phyloP scores from a whole-genome alignment of 73 alveolate genomes.

The Paramecium primaurelia region DNA sequence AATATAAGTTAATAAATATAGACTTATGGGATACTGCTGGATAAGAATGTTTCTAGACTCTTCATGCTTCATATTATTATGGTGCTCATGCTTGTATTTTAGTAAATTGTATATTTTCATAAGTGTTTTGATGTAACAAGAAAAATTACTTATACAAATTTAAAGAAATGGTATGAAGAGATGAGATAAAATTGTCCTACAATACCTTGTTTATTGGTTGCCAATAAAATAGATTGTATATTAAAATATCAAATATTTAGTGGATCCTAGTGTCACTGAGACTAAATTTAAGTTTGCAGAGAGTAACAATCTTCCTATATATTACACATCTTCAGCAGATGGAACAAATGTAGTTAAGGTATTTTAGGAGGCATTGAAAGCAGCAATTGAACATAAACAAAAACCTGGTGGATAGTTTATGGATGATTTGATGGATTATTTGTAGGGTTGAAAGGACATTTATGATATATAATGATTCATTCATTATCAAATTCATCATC shows the following conservation, averaged over 20 bases:
- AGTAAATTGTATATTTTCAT: slow-evolving; percentile 53
- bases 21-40: slow-evolving; percentile 96
- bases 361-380: slow-evolving; percentile 84
- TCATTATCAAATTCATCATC: slow-evolving; percentile 19
- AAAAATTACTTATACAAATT: slow-evolving; percentile 86
- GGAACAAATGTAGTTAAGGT: slow-evolving; percentile 95
- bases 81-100: slow-evolving; percentile 93
- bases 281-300: slow-evolving; percentile 89
- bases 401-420: slow-evolving; percentile 82
- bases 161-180: slow-evolving; percentile 92
- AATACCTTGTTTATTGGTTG: slow-evolving; percentile 90
- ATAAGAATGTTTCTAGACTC: slow-evolving; percentile 86
- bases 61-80: slow-evolving; percentile 93
- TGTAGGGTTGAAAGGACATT: slow-evolving; percentile 31
- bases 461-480: neutral
- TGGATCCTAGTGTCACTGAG: slow-evolving; percentile 84
- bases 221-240: slow-evolving; percentile 87
- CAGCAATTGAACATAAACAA: slow-evolving; percentile 80
- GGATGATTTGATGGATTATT: slow-evolving; percentile 70
- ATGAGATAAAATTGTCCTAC: slow-evolving; percentile 91
- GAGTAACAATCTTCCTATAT: slow-evolving; percentile 81
- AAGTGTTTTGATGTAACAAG: slow-evolving; percentile 85
- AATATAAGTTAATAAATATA: neutral
- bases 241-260: neutral
- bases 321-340: slow-evolving; percentile 94